Evolutionary conservation across 108 stramenopile genomes (phyloP), one percentile per base, ranked within the genome.

Genomic region (Pseudonitzschia pungens): DNA sequence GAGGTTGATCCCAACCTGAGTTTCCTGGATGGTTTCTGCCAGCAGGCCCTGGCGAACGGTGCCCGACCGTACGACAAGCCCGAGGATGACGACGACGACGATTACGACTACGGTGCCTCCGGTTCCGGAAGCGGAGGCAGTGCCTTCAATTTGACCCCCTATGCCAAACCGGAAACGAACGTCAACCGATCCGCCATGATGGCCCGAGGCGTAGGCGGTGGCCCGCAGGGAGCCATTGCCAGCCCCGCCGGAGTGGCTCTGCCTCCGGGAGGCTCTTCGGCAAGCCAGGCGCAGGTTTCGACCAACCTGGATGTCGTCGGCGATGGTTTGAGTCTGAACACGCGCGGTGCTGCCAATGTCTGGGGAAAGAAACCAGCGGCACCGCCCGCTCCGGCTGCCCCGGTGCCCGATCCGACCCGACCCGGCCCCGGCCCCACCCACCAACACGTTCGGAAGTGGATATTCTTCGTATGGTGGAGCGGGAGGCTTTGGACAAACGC

Each of bases 141-240:
- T 69, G 82, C 83, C 24, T 93, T 97, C 78, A 97, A 97, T 54
- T 85, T 94, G 89, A 93, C 91, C 22, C 92, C 96, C 0, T 97
- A 97, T 71, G 96, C 91, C 70, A 95, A 97, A 68, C 96, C 96
- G n/a, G 76, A 85, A 29, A 79, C 72, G 40, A 79, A 69, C 45
- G 55, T 79, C 36, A 79, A 62, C 31, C 73, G 73, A 22, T 72
- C 65, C 24, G 60, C 73, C 57, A 71, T 77, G 70, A 73, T 73
- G 33, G 53, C 71, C 31, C 87, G 84, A 24, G 81, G 83, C 20
- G 85, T 86, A 65, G 83, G 80, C 69, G 82, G 73, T 73, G 85
- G 71, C 58, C 33, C 33, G 29, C 32, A 41, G 26, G 75, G 74
- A 43, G 65, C 57, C 62, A 42, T 82, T 64, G 65, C 80, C 52